Evolutionary conservation across 441 rosid species (phyloP).

Genomic region (Populus trichocarpa): DNA sequence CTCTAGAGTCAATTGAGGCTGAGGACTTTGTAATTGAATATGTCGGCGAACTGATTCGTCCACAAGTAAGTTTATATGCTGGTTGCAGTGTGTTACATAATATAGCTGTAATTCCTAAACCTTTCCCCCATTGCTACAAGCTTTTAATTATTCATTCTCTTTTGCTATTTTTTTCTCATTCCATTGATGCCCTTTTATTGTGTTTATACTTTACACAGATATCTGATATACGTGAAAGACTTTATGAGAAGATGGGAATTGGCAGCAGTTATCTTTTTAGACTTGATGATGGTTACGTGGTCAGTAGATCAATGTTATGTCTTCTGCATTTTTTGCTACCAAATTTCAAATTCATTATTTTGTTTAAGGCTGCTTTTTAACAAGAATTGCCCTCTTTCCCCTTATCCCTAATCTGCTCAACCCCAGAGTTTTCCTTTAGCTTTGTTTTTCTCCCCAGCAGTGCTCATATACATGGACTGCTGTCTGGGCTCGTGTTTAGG

Average conservation of each 20-base stretch:
- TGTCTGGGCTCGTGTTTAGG: background rate
- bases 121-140: background rate
- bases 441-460: background rate
- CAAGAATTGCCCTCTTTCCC: background rate
- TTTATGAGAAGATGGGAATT: constrained; percentile 97
- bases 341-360: background rate
- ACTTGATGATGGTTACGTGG: constrained; percentile 99
- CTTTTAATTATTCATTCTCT: background rate
- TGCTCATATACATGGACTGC: background rate
- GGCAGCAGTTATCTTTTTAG: constrained; percentile 99
- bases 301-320: constrained; percentile 31
- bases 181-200: constrained; percentile 3
- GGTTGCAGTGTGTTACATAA: constrained; percentile 11
- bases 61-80: constrained; percentile 55
- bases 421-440: background rate
- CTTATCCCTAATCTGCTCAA: background rate
- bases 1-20: constrained; percentile 92
- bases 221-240: constrained; percentile 93
- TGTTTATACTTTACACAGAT: constrained; percentile 51
- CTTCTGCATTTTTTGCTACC: background rate
- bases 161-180: constrained; percentile 6
- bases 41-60: constrained; percentile 95
- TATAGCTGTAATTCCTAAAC: constrained; percentile 2
- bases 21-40: constrained; percentile 99
- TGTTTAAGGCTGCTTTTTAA: background rate